Evolutionary conservation across 2,329 filamentous ascomycete species (phyloP), one percentile per base, ranked within the genome.

Genomic region (Aureobasidium leucospermi): DNA sequence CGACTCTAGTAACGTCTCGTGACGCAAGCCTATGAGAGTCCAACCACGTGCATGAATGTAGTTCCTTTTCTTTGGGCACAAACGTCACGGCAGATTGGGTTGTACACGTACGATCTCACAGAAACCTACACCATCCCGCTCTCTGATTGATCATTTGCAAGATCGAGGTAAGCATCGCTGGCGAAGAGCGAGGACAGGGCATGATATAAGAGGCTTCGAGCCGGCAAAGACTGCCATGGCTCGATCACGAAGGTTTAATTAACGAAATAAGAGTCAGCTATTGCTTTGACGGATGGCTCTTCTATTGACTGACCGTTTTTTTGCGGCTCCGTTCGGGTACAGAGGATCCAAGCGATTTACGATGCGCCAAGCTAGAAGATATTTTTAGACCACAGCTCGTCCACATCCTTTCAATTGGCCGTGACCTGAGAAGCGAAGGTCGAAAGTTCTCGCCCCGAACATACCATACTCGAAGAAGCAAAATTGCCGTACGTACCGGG

Each of bases 271-370:
- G 39, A 55, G 38, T 42, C 51, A 55, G 38, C 51, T 43, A 55
- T 55, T 55, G 51, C 36, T 32, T 43, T 55, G 51, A 43, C 51
- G 28, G 51, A 55, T 55, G 9, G n/a, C 28, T 34, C 28, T 43
- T 42, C n/a, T 55, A 55, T 55, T 55, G 51, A 42, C 39, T 43
- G 51, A 34, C 51, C 51, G 51, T 55, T 55, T 52, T 13, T 36
- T 31, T 43, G 51, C 28, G 38, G 38, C 51, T 55, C 51, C 29
- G 28, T 23, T 16, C 39, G 28, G 51, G 28, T 23, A 13, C 39
- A n/a, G 51, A 29, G 31, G 16, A 16, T 41, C 34, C 34, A 13
- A 36, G 9, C 32, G 32, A 49, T 49, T 32, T 38, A 52, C 48
- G 48, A 39, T 28, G 34, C 7, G 51, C 51, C 51, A 42, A 42